Evolutionary conservation across 192 early-diverging fungal species (phyloP), one percentile per base, ranked within the genome.

Genomic region (Gigaspora rosea): DNA sequence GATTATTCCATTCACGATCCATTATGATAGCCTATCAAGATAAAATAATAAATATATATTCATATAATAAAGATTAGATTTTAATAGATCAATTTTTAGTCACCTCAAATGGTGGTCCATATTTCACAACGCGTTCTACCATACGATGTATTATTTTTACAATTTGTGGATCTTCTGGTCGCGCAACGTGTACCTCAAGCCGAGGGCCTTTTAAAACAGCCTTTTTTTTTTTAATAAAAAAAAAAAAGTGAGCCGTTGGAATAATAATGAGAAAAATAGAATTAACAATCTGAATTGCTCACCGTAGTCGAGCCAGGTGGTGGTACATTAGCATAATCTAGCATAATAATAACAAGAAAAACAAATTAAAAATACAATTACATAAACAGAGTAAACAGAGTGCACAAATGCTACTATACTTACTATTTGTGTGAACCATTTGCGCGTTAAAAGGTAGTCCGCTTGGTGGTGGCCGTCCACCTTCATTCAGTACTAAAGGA

Each of bases 61-160:
- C 8, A 27, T 35, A 64, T 36, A 13, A 35, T 11, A 13, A 2
- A 46, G 5, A 47, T 46, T n/a, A 18, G 16, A 46, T 66, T 20
- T 20, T 6, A 41, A 1, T 18, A 4, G 32, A n/a, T 46, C 33
- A 33, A 8, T 8, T 36, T 36, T 6, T 16, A 51, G 15, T 62
- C n/a, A 76, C 80, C 59, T 90, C 95, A 78, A 98, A 97, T 22
- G 68, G 79, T 8, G 90, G 88, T 0, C 96, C 96, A 80, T 90
- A 82, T 56, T 83, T 79, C 3, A 96, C 63, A 1, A 95, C 92
- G 52, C 93, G 89, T 78, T 97, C 94, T 8, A 95, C 86, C 27
- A 90, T 90, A 68, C 94, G 91, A 85, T 98, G 95, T 51, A 98
- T 96, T 57, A 90, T 81, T 48, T 86, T 85, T 20, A 86, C 66